A percentile compares a stretch with the other conserved stretches of the same genome.
phyloP scores from a whole-genome alignment of 2,329 filamentous ascomycete species.

The Scytalidium lignicola region DNA sequence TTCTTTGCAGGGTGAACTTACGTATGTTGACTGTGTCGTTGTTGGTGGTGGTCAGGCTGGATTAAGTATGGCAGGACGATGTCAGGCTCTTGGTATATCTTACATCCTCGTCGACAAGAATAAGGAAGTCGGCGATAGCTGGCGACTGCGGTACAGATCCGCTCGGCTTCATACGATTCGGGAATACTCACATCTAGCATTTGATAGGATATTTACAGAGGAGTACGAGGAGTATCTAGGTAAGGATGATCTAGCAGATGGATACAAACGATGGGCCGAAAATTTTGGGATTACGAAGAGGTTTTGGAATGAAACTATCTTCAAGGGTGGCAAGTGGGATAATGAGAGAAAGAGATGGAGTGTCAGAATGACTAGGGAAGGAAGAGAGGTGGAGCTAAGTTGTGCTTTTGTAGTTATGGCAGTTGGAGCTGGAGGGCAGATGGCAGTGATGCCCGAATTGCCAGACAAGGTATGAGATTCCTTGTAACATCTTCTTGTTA shows the following conservation, averaged over 20 bases:
- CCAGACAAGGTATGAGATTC: slow-evolving; percentile 1
- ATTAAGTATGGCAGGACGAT: slow-evolving; percentile 48
- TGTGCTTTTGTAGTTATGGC: slow-evolving; percentile 10
- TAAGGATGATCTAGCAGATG: slow-evolving; percentile 12
- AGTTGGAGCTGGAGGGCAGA: slow-evolving; percentile 8
- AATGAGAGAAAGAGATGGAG: slow-evolving; percentile 3
- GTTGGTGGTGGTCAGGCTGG: slow-evolving; percentile 55
- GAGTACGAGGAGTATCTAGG: slow-evolving; percentile 9
- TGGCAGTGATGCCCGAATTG: slow-evolving; percentile 5
- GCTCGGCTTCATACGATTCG: slow-evolving; percentile 9
- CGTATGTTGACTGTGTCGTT: slow-evolving; percentile 10
- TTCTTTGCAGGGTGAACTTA: neutral
- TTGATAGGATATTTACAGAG: slow-evolving; percentile 10
- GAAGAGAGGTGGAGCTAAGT: slow-evolving; percentile 1
- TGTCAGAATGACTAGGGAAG: slow-evolving; percentile 2
- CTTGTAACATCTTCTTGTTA: neutral
- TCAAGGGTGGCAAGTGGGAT: slow-evolving; percentile 7
- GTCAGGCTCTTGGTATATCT: slow-evolving; percentile 51
- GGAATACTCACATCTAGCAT: slow-evolving; percentile 14
- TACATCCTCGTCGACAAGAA: slow-evolving; percentile 53
- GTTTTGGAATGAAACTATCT: slow-evolving; percentile 6
- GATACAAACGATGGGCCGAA: slow-evolving; percentile 9
- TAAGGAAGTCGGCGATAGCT: slow-evolving; percentile 54
- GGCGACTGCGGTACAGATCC: slow-evolving; percentile 41
- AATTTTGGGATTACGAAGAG: slow-evolving; percentile 13